phyloP scores from a whole-genome alignment of 2,329 filamentous ascomycete species.

The Hymenoscyphus scutula region DNA sequence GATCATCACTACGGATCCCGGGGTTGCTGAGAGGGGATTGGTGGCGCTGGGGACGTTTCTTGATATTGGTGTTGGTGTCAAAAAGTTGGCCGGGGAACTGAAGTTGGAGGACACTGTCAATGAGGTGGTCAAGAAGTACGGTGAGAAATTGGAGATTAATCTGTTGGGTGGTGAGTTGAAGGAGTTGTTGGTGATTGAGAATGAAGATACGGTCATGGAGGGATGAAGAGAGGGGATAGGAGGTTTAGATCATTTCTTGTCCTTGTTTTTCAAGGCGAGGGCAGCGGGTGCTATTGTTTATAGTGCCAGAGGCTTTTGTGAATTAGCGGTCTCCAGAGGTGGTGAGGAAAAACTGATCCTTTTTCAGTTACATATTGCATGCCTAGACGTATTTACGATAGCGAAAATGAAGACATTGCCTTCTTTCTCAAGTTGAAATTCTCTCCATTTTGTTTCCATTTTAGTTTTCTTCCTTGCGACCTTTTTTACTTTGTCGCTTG shows the following conservation, averaged over 20 bases:
- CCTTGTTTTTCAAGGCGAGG: neutral
- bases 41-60: conserved; percentile 81
- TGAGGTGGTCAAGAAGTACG: conserved; percentile 49
- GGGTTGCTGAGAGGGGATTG: conserved; percentile 78
- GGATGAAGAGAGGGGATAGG: neutral
- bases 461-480: no score
- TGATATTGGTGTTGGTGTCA: conserved; percentile 54
- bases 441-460: no score
- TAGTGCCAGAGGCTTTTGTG: no score
- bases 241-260: neutral
- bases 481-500: no score
- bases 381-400: no score
- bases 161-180: conserved; percentile 57
- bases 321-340: neutral
- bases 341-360: no score
- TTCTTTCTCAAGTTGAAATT: no score
- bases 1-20: conserved; percentile 68
- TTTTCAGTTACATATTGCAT: no score
- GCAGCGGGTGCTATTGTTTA: no score
- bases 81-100: conserved; percentile 55
- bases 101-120: conserved; percentile 48
- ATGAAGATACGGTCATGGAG: conserved; percentile 4
- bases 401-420: no score
- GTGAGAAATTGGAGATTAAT: conserved; percentile 56
- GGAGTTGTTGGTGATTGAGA: conserved; percentile 16